These are phyloP conservation scores for Xylaria hypoxylon DNA, from an alignment of 2,329 filamentous ascomycete species.

Conservation along the genomic window DNA sequence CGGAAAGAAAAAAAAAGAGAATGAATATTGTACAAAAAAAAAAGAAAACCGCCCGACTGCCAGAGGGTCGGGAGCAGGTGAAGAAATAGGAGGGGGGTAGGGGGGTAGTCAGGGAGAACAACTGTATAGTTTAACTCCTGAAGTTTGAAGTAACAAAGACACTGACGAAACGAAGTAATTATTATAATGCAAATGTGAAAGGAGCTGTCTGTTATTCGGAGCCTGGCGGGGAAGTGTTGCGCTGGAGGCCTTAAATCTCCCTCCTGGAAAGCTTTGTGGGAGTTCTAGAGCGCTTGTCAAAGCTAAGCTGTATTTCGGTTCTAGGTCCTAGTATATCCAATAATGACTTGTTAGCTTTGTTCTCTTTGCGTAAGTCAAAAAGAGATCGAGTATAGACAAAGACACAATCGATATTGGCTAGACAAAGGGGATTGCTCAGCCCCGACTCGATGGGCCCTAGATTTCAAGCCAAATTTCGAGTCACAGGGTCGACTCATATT, in stretches of 20 bases:
- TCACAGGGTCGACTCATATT: background rate
- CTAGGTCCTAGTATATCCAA: background rate
- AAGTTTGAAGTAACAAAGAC: background rate
- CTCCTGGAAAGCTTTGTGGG: background rate
- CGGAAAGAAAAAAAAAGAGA: background rate
- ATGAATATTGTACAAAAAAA: no score
- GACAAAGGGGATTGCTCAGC: background rate
- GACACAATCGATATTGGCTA: background rate
- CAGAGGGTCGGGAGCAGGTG: background rate
- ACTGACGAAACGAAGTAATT: background rate
- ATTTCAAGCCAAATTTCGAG: background rate
- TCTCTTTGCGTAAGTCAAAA: background rate
- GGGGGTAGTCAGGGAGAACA: background rate
- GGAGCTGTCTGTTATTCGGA: background rate
- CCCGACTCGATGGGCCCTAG: background rate
- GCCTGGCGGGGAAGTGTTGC: background rate
- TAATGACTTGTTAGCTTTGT: background rate
- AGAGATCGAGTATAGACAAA: background rate
- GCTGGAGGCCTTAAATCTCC: no score
- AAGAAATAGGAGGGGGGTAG: background rate
- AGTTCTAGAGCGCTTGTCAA: background rate
- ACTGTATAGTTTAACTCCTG: background rate
- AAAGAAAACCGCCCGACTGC: no score
- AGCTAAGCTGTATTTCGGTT: background rate
- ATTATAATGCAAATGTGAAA: conserved; percentile 1